These are phyloP conservation scores for Sphagnum fallax DNA, from an alignment of 228 moss, liverwort and hornwort species.

Conservation along the genomic window DNA sequence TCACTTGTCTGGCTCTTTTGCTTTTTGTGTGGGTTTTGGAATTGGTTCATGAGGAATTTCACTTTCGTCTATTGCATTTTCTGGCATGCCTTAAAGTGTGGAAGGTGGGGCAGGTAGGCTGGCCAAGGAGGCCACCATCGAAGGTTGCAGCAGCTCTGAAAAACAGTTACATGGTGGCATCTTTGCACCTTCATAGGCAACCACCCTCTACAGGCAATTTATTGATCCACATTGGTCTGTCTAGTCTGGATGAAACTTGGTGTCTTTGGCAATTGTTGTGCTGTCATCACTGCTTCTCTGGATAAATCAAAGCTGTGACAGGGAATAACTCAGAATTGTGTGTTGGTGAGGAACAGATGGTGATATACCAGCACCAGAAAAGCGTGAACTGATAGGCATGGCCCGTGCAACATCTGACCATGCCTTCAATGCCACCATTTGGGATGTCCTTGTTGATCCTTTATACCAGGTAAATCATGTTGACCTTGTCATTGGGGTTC, in stretches of 20 bases:
- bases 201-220: constrained; percentile 41
- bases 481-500: too few species aligned
- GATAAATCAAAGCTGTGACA: too few species aligned
- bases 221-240: too few species aligned
- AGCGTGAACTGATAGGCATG: constrained; percentile 96
- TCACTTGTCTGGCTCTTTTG: too few species aligned
- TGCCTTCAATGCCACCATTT: constrained; percentile 99
- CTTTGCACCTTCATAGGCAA: constrained; percentile 60
- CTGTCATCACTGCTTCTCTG: too few species aligned
- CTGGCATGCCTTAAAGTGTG: not conserved
- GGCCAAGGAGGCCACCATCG: constrained; percentile 96
- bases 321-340: too few species aligned
- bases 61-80: not conserved
- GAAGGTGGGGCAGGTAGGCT: constrained; percentile 67
- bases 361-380: constrained; percentile 41
- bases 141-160: constrained; percentile 94
- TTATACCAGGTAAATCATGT: constrained; percentile 62
- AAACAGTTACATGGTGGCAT: constrained; percentile 99
- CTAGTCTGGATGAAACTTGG: too few species aligned
- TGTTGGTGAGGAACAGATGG: constrained; percentile 31
- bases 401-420: constrained; percentile 99
- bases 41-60: not conserved
- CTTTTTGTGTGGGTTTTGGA: too few species aligned
- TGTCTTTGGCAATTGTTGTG: too few species aligned
- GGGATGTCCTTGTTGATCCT: constrained; percentile 99